Evolutionary conservation across 1,284 basidiomycete genomes (phyloP).

Genomic region (Wallemia hederae): DNA sequence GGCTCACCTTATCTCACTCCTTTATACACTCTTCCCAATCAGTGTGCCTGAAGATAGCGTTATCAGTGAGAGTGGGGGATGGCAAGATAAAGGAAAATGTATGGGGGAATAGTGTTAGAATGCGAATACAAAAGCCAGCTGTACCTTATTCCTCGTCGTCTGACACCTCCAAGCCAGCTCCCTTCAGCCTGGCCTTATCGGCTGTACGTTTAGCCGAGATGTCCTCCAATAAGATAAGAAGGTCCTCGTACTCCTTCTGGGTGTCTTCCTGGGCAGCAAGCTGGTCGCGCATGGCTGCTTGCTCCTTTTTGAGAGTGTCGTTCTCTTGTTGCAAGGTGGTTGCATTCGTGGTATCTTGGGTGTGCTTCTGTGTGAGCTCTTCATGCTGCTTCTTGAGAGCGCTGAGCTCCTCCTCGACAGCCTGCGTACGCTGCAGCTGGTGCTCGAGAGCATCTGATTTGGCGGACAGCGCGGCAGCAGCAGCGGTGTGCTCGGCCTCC

Average conservation of each 20-base stretch:
- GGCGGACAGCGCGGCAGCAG: not conserved
- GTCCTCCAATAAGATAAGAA: conserved; percentile 79
- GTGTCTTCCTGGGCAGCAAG: conserved; percentile 42
- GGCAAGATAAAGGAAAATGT: too few relatives aligned
- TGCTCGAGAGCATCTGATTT: too few relatives aligned
- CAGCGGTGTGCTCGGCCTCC: not conserved
- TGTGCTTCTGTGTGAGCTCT: not conserved
- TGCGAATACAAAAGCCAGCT: too few relatives aligned
- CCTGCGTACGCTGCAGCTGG: too few relatives aligned
- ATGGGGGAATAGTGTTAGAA: too few relatives aligned
- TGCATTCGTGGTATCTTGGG: not conserved
- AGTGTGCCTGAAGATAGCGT: too few relatives aligned
- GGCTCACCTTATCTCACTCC: too few relatives aligned
- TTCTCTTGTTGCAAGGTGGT: too few relatives aligned
- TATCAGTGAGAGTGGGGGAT: too few relatives aligned
- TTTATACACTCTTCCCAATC: too few relatives aligned
- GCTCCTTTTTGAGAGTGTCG: too few relatives aligned
- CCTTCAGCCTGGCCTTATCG: conserved; percentile 48
- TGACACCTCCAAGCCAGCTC: conserved; percentile 51
- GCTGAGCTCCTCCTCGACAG: not conserved
- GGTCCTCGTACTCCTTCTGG: conserved; percentile 78
- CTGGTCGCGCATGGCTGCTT: conserved; percentile 26
- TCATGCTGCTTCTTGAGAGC: not conserved
- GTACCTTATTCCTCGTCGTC: conserved; percentile 71
- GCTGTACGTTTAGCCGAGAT: conserved; percentile 48